Evolutionary conservation across 176 grass and related monocot species (phyloP), one percentile per base, ranked within the genome.

Genomic region (Calamus simplicifolius): DNA sequence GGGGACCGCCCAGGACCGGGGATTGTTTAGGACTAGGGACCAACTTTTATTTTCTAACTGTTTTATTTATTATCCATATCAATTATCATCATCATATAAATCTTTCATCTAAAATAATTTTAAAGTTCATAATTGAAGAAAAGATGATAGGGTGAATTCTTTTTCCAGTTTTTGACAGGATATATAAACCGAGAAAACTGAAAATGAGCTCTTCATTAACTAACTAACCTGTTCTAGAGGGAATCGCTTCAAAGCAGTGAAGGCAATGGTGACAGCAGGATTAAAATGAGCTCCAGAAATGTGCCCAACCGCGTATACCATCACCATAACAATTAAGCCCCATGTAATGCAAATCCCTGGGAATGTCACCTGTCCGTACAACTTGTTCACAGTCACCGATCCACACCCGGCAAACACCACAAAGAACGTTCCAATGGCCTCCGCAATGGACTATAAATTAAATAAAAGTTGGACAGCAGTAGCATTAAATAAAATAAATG

Each of bases 251-350:
- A 85, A 71, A 54, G 54, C 61, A 30, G 86, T 3, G 81, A 85
- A 81, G 16, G 86, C 85, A 68, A 72, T 1, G 54, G 77, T 81
- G 58, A 89, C 74, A 23, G 81, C 78, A 1, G 86, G 86, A 72
- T 85, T 85, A 49, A 85, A 78, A 61, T 85, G 86, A 0, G 81
- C 67, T 0, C 77, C 81, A 27, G 56, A 72, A 16, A 72, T 61
- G 18, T 72, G 69, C 3, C 78, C 86, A 5, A 89, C 51, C 18
- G 81, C 71, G 1, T 69, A 62, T 1, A 89, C 31, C 57, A 85
- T 69, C 57, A 82, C 83, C 27, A 69, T 79, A 16, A 85, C 81
- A 27, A 73, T 23, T 18, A 81, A 53, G 0, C 74, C 81, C 14
- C 73, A 72, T 8, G 54, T 62, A 18, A 81, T 56, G 81, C 74